Conservation (phyloP, 331 rosid species). For the Saraca asoca region DNA sequence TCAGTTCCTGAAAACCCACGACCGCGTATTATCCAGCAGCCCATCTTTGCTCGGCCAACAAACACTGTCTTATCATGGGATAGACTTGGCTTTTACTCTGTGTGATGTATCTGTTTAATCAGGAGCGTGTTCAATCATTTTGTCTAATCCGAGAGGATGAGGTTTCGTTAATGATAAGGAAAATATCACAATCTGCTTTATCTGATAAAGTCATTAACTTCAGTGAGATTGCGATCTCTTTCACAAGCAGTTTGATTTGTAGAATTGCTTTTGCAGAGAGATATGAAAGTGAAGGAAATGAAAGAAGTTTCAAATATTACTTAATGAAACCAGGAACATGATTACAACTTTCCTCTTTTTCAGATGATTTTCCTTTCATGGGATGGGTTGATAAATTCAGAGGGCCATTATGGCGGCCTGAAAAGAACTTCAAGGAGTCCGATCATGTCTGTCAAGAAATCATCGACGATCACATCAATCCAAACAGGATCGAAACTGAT, state of each 20-base stretch:
- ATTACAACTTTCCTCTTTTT: background rate
- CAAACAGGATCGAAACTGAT: background rate
- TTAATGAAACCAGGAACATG: no score
- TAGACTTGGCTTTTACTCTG: background rate
- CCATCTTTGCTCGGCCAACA: background rate
- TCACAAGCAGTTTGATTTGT: conserved; percentile 1
- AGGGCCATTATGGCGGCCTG: background rate
- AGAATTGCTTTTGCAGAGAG: conserved; percentile 21
- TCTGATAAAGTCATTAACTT: background rate
- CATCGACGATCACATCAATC: background rate
- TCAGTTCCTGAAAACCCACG: background rate
- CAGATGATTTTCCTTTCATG: background rate
- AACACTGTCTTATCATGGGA: background rate
- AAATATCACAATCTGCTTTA: background rate
- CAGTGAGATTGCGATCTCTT: background rate
- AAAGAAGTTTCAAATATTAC: no score
- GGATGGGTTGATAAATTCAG: background rate
- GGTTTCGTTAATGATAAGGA: background rate
- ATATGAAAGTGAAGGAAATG: no score
- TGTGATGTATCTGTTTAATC: background rate
- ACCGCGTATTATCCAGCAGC: background rate
- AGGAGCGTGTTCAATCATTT: conserved; percentile 2
- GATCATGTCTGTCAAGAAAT: background rate
- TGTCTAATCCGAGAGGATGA: background rate
- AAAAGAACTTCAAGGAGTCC: background rate